Base-by-base conservation (phyloP, 2,329 filamentous ascomycete species). In the Apiospora hydei region DNA sequence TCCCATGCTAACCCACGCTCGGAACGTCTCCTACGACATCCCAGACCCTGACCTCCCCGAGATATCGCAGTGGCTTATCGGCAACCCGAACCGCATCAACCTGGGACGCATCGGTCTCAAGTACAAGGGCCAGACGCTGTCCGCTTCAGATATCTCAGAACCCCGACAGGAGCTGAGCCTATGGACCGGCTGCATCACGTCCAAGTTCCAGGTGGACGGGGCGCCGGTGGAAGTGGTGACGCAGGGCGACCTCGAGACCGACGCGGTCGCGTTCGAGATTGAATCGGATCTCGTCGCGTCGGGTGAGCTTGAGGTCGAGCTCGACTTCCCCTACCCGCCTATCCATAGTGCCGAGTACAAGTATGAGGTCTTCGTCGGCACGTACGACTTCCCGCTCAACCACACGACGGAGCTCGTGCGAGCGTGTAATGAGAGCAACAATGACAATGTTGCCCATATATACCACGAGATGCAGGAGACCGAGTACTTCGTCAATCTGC, bases 31-130 rank as follows among this genome's bases (percentile, higher is more conserved):
- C 0, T 84, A 84, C 68, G 82, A 83, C 38, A 76, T 82, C 0
- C 80, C 81, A 0, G 81, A 84, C 26, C 76, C 81, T 0, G 73
- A 78, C 0, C 79, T 84, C 5, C 82, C 81, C 4, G 76, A 77
- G 16, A 76, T 82, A 16, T 86, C 85, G 3, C 84, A 88, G 72
- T 89, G 87, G 88, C 78, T 89, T 26, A 87, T 87, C 43, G 81
- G 83, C n/a, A 86, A 85, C 64, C 84, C 83, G 0, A 84, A 86
- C 34, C 80, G 84, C 3, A 77, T 86, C 46, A 86, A 86, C 67
- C 75, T 86, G 0, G 84, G 83, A 1, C 80, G 83, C 1, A 82
- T 85, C 21, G 83, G 84, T 0, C 78, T 86, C 5, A 79, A 76
- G 26, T 84, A 84, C 61, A 77, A 78, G 24, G 78, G 75, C 0